These are phyloP conservation scores for Aspergillus ellipticus DNA, from an alignment of 495 filamentous ascomycete genomes.

Conservation along the genomic window DNA sequence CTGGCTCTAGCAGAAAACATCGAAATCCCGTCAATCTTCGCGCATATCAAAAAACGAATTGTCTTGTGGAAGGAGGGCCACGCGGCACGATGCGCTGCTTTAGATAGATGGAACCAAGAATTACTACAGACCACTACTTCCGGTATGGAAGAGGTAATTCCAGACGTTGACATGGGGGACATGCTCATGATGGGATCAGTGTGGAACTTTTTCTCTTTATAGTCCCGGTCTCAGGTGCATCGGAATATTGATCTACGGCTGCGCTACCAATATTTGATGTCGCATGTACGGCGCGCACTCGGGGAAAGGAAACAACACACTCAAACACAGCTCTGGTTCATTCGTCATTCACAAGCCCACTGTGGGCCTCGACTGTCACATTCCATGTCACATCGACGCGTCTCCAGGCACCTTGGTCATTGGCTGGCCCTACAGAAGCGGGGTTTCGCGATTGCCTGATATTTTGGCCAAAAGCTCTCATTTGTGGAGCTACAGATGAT, in stretches of 20 bases:
- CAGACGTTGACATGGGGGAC: not conserved
- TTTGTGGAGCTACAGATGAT: too few relatives aligned
- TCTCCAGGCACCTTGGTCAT: not conserved
- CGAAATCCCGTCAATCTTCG: not conserved
- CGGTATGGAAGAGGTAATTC: not conserved
- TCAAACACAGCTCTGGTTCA: too few relatives aligned
- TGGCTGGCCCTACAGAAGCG: not conserved
- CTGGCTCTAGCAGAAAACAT: not conserved
- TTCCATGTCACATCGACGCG: not conserved
- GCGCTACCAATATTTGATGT: too few relatives aligned
- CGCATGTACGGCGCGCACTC: too few relatives aligned
- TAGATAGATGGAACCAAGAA: not conserved
- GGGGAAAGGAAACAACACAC: too few relatives aligned
- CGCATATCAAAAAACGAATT: not conserved
- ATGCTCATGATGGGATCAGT: not conserved
- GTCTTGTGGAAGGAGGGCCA: not conserved
- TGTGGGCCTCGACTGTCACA: not conserved
- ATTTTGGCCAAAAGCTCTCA: not conserved
- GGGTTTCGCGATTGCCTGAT: not conserved
- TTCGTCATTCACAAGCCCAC: not conserved
- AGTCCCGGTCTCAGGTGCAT: not conserved
- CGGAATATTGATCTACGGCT: not conserved
- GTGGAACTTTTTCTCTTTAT: not conserved
- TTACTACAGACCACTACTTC: not conserved
- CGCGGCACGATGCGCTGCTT: not conserved